Percentiles rank a stretch among this genome's conserved stretches.
These are phyloP conservation scores for Ceratobasidium sp. DNA, from an alignment of 1,284 basidiomycete genomes.

Conservation along the genomic window DNA sequence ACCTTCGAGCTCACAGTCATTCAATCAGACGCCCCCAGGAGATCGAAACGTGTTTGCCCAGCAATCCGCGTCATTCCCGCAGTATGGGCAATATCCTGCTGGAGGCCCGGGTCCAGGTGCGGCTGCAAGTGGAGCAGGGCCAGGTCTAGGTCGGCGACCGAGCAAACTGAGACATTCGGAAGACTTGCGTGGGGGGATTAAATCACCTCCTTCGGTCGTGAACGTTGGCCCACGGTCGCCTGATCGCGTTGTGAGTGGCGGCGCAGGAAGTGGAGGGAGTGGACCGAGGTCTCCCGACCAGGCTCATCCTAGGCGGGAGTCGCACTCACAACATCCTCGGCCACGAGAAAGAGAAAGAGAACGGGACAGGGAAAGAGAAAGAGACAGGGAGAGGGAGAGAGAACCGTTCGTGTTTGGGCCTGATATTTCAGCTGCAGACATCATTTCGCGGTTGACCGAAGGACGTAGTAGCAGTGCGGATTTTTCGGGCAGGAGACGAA, in stretches of 20 bases:
- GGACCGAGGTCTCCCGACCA: constrained; percentile 15
- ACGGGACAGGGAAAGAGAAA: constrained; percentile 13
- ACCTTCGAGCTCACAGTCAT: constrained; percentile 11
- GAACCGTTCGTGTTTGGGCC: constrained; percentile 36
- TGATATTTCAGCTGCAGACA: constrained; percentile 34
- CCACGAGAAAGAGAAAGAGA: constrained; percentile 20
- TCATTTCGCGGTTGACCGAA: constrained; percentile 28
- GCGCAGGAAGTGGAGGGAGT: constrained; percentile 7
- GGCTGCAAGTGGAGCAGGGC: neutral
- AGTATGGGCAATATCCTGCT: constrained; percentile 25
- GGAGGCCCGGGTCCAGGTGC: neutral
- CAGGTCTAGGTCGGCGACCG: constrained; percentile 11
- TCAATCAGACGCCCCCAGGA: neutral
- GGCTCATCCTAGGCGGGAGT: constrained; percentile 3
- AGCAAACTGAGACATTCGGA: constrained; percentile 33
- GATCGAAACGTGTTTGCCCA: constrained; percentile 15
- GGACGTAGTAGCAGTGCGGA: constrained; percentile 22
- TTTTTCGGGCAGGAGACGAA: constrained; percentile 28
- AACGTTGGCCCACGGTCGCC: constrained; percentile 16
- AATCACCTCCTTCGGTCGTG: constrained; percentile 19
- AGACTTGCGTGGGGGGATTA: constrained; percentile 22
- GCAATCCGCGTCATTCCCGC: constrained; percentile 31
- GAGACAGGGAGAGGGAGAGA: constrained; percentile 18
- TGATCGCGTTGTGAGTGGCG: constrained; percentile 9
- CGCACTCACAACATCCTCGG: constrained; percentile 23